Evolutionary conservation across 2,329 filamentous ascomycete genomes (phyloP).

Genomic region (Curvularia sp.): DNA sequence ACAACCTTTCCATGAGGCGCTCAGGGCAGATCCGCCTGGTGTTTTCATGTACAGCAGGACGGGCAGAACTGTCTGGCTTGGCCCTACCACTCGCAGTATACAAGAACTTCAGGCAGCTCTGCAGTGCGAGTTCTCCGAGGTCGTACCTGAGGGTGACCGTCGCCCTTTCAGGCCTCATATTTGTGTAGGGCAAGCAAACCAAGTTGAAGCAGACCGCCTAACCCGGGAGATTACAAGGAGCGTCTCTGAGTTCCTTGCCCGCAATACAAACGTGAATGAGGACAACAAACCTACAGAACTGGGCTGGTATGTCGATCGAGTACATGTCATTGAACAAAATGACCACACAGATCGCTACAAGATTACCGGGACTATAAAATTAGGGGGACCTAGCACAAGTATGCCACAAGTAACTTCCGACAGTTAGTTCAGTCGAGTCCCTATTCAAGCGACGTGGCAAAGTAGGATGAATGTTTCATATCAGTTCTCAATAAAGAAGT

Average conservation of each 20-base stretch:
- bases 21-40: conserved; percentile 30
- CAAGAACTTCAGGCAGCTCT: conserved; percentile 35
- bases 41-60: conserved; percentile 27
- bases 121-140: conserved; percentile 34
- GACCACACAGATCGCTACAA: conserved; percentile 36
- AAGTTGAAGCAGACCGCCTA: conserved; percentile 20
- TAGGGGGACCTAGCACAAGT: conserved; percentile 8
- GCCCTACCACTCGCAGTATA: conserved; percentile 22
- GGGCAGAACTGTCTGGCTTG: conserved; percentile 39
- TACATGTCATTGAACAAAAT: conserved; percentile 39
- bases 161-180: conserved; percentile 37
- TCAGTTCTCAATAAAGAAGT: conserved; percentile 56
- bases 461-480: conserved; percentile 1
- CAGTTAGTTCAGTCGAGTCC: background rate
- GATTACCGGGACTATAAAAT: conserved; percentile 27
- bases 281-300: conserved; percentile 16
- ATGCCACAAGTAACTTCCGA: background rate
- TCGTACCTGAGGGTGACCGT: conserved; percentile 29
- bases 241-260: conserved; percentile 13
- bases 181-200: conserved; percentile 35
- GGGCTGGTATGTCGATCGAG: conserved; percentile 36
- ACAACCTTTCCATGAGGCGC: conserved; percentile 28
- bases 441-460: background rate
- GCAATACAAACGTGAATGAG: background rate
- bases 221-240: conserved; percentile 24